Evolutionary conservation across 2,329 filamentous ascomycete genomes (phyloP).

Genomic region (Neoascochyta sp.): DNA sequence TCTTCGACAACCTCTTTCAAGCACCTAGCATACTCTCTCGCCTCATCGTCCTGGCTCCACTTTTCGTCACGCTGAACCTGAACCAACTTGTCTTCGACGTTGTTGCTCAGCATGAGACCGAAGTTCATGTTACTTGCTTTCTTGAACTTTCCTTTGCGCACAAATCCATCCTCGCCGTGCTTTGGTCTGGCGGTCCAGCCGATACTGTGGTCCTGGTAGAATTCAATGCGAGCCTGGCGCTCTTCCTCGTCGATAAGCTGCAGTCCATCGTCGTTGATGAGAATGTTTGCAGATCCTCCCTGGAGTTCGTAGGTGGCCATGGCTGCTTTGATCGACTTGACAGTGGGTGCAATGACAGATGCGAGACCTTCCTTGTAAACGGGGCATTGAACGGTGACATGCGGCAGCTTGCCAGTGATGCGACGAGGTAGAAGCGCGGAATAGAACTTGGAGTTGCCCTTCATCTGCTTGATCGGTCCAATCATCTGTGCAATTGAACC

Average conservation of each 20-base stretch:
- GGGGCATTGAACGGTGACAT: conserved; percentile 72
- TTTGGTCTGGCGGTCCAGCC: conserved; percentile 46
- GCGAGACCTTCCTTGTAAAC: conserved; percentile 79
- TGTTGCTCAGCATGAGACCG: conserved; percentile 58
- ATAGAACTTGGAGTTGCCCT: conserved; percentile 73
- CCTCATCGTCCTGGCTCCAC: conserved; percentile 32
- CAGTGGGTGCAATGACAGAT: conserved; percentile 69
- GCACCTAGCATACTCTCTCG: conserved; percentile 18
- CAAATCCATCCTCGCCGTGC: conserved; percentile 28
- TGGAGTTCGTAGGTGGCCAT: conserved; percentile 48
- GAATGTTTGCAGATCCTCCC: conserved; percentile 62
- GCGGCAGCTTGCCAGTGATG: conserved; percentile 59
- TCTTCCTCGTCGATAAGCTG: conserved; percentile 53
- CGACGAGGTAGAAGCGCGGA: conserved; percentile 65
- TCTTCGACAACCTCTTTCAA: conserved; percentile 65
- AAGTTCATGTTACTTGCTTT: conserved; percentile 69
- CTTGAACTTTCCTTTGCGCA: conserved; percentile 30
- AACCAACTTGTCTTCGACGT: conserved; percentile 58
- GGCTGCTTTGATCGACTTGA: conserved; percentile 69
- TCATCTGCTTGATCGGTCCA: conserved; percentile 69
- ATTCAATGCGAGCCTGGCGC: conserved; percentile 42
- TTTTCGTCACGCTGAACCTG: conserved; percentile 31
- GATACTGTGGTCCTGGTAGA: conserved; percentile 47
- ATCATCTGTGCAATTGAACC: conserved; percentile 72
- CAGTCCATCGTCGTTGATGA: conserved; percentile 64